These are phyloP conservation scores for Sporothrix sp. DNA, from an alignment of 2,329 filamentous ascomycete genomes.

Conservation along the genomic window DNA sequence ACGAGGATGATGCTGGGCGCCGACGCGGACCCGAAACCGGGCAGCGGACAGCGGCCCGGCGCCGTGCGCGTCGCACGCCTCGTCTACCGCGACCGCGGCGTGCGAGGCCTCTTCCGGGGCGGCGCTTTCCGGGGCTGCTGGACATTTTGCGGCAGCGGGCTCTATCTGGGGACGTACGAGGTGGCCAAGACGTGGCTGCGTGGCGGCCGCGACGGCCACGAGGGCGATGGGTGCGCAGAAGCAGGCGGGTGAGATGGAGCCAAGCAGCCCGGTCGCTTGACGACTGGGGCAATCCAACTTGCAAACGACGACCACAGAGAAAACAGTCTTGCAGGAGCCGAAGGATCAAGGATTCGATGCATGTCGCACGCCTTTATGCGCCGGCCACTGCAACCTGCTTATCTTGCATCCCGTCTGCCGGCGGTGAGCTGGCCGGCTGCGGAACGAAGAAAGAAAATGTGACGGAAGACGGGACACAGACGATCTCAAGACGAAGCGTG, in stretches of 20 bases:
- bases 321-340: not conserved
- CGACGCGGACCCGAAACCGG: conserved; percentile 19
- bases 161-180: conserved; percentile 84
- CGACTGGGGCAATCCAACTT: not conserved
- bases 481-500: too few relatives aligned
- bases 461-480: too few relatives aligned
- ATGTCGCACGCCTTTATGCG: too few relatives aligned
- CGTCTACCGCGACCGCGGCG: conserved; percentile 56
- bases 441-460: too few relatives aligned
- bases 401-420: not conserved
- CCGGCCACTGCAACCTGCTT: too few relatives aligned
- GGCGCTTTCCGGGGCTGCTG: conserved; percentile 63
- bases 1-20: conserved; percentile 70
- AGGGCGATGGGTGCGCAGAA: conserved; percentile 6
- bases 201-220: conserved; percentile 34
- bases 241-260: not conserved
- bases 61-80: conserved; percentile 53
- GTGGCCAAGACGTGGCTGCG: conserved; percentile 58
- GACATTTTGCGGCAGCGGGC: conserved; percentile 72
- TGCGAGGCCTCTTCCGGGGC: conserved; percentile 68
- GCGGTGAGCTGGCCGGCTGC: too few relatives aligned
- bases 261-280: too few relatives aligned
- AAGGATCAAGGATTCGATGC: not conserved
- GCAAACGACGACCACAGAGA: not conserved
- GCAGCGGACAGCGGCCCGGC: conserved; percentile 27